Evolutionary conservation across 768 basidiomycete species (phyloP).

Genomic region (Epithele typhae): DNA sequence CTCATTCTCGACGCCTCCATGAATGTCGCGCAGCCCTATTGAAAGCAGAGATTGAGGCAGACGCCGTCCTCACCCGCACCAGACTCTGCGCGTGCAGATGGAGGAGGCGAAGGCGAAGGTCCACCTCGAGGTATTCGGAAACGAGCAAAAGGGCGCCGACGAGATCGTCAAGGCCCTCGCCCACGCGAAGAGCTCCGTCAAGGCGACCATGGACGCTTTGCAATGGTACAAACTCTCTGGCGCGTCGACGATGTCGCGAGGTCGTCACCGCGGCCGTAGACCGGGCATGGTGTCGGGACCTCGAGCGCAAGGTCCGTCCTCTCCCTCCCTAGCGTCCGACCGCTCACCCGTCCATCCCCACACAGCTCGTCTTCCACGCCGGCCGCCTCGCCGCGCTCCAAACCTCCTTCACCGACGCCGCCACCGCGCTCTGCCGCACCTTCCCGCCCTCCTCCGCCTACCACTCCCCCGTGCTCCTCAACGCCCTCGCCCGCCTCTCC

Average conservation of each 20-base stretch:
- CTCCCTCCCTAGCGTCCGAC: background rate
- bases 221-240: slow-evolving; percentile 39
- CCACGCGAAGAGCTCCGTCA: slow-evolving; percentile 26
- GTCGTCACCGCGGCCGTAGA: slow-evolving; percentile 30
- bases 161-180: slow-evolving; percentile 26
- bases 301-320: slow-evolving; percentile 23
- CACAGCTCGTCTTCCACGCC: slow-evolving; percentile 61
- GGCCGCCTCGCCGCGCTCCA: slow-evolving; percentile 53
- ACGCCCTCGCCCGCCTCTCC: slow-evolving; percentile 51
- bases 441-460: slow-evolving; percentile 33
- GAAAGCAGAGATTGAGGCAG: slow-evolving; percentile 14
- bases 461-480: slow-evolving; percentile 54
- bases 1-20: slow-evolving; percentile 16
- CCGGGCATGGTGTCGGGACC: slow-evolving; percentile 33
- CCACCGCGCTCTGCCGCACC: slow-evolving; percentile 36
- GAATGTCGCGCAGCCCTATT: slow-evolving; percentile 11
- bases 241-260: slow-evolving; percentile 36
- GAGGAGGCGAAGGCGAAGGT: slow-evolving; percentile 20
- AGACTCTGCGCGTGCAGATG: slow-evolving; percentile 9
- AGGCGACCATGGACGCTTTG: slow-evolving; percentile 27
- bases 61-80: slow-evolving; percentile 8
- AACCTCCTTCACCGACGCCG: slow-evolving; percentile 35
- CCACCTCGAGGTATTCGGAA: slow-evolving; percentile 20
- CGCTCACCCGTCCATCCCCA: background rate
- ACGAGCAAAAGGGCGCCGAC: slow-evolving; percentile 7